Evolutionary conservation across 2,329 filamentous ascomycete species (phyloP), one percentile per base, ranked within the genome.

Genomic region (Sclerotiophoma versabilis): DNA sequence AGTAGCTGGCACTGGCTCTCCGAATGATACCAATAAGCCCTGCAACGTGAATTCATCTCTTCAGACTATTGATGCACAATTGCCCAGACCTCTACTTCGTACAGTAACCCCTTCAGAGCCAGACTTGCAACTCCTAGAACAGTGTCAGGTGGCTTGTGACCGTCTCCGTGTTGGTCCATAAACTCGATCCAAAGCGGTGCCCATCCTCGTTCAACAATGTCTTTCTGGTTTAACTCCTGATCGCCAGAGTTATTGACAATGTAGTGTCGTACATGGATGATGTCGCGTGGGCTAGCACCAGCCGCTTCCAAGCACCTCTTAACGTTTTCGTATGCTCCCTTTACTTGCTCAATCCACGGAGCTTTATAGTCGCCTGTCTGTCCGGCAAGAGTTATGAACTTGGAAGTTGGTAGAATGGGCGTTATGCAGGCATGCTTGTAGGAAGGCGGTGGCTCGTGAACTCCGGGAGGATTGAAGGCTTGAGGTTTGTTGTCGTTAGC

Each of bases 111-210:
- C 30, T 64, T 64, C 55, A 62, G 63, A 23, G 72, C 70, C 52
- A 75, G 54, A 43, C 64, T 65, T 14, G 71, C 70, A 39, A 75
- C 72, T 0, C 72, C 72, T 4, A 75, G 27, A 6, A 75, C 72
- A 5, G 72, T 75, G 50, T 74, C 72, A n/a, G 72, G 72, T 4
- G 72, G 72, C 34, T 66, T 62, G 55, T 75, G 71, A 11, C 72
- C 71, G 11, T 65, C 60, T 4, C 49, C 68, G 4, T 74, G 62
- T 17, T 54, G 46, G 42, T 75, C 69, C 73, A 75, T 74, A 36
- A 71, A 75, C 25, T 72, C 61, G 2, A 69, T 70, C 73, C 73
- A 75, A 7, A 65, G 33, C 2, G 69, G 57, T 22, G 61, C 71
- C 73, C 72, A 75, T 1, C 69, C 73, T 8, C 67, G 46, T 22